Evolutionary conservation across 805 yeast genomes (phyloP), one percentile per base, ranked within the genome.

Genomic region (Kuraishia capsulata): DNA sequence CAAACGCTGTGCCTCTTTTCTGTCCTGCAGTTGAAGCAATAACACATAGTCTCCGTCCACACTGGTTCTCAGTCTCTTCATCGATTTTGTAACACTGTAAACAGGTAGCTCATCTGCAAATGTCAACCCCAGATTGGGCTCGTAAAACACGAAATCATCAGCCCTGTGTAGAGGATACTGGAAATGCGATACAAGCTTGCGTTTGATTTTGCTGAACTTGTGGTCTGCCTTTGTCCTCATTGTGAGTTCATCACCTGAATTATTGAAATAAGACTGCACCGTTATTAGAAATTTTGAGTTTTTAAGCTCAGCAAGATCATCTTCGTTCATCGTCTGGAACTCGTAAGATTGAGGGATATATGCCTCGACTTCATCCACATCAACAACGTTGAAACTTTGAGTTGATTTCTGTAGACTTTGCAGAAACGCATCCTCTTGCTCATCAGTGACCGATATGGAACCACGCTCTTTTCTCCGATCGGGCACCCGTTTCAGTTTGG

Each of bases 381-480:
- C 25, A 16, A 17, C 36, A 41, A 4, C 11, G 16, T n/a, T 38
- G 38, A 14, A 36, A 43, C 9, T 39, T 36, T 25, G 36, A 5
- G 13, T 9, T 17, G 31, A 28, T 13, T 8, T 24, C 18, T 28
- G 35, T 18, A 44, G 51, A 2, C 47, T 39, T 37, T 38, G 37
- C 5, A 38, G 48, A 13, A 35, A 42, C 11, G 36, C 48, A 38
- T 21, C 25, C 16, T 37, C 39, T 16, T 5, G 16, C 10, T 29
- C 36, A 6, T 28, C n/a, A n/a, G n/a, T n/a, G n/a, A n/a, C n/a
- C n/a, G n/a, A n/a, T n/a, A n/a, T n/a, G n/a, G n/a, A n/a, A n/a
- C n/a, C n/a, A n/a, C n/a, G n/a, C n/a, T n/a, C n/a, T n/a, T n/a
- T n/a, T n/a, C n/a, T n/a, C n/a, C n/a, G n/a, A n/a, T n/a, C n/a